Conservation (phyloP, 2,329 filamentous ascomycete genomes). For the Aschersonia sp. region DNA sequence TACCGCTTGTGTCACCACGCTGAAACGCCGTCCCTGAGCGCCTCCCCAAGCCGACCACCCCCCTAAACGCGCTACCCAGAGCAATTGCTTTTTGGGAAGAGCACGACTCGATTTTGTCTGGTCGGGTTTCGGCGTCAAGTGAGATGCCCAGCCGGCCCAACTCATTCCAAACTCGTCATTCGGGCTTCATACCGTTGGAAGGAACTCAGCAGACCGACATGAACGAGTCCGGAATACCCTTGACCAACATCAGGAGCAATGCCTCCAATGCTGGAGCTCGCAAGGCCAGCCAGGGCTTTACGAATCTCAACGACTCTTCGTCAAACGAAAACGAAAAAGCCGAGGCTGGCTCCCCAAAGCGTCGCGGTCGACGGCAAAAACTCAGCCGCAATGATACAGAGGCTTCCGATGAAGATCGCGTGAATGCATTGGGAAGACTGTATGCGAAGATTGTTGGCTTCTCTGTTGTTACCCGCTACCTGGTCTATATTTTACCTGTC, state of each 20-base stretch:
- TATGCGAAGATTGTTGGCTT: slow-evolving; percentile 51
- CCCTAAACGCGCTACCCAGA: background rate
- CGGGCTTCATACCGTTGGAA: slow-evolving; percentile 29
- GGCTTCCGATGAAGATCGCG: slow-evolving; percentile 33
- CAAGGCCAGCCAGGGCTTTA: slow-evolving; percentile 23
- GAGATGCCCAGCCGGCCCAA: slow-evolving; percentile 7
- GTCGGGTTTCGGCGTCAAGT: background rate
- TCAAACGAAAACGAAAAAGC: slow-evolving; percentile 32
- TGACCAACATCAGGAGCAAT: slow-evolving; percentile 39
- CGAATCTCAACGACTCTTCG: slow-evolving; percentile 18
- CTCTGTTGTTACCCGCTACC: slow-evolving; percentile 49
- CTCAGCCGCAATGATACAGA: slow-evolving; percentile 28
- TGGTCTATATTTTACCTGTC: slow-evolving; percentile 53
- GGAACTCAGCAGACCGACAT: slow-evolving; percentile 17
- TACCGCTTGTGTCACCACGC: background rate
- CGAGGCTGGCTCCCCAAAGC: background rate
- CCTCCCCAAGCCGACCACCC: background rate
- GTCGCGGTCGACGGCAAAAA: background rate
- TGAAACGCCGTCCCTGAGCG: background rate
- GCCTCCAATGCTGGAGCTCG: slow-evolving; percentile 38
- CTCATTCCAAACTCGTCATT: slow-evolving; percentile 9
- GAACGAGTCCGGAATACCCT: slow-evolving; percentile 33
- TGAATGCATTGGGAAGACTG: slow-evolving; percentile 52
- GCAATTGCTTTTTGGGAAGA: background rate
- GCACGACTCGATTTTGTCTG: background rate